phyloP scores from a whole-genome alignment of 768 basidiomycete genomes.

The Tephrocybe sp. region DNA sequence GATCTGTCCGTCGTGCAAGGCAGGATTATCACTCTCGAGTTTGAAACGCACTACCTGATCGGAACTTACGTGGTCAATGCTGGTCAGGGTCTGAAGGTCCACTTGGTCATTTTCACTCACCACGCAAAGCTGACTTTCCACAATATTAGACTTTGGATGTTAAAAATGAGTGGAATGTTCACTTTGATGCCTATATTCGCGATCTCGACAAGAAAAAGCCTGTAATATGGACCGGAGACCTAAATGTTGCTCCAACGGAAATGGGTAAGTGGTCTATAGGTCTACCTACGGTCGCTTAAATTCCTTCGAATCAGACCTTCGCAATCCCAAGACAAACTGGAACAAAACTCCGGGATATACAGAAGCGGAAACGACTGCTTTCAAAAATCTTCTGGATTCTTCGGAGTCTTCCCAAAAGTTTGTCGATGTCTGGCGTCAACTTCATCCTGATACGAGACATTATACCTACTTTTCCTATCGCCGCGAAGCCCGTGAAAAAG shows the following conservation, averaged over 20 bases:
- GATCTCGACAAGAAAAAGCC: constrained; percentile 75
- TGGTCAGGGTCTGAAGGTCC: constrained; percentile 70
- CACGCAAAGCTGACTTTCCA: not conserved
- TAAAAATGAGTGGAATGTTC: constrained; percentile 77
- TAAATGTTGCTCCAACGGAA: constrained; percentile 83
- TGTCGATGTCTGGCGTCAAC: constrained; percentile 76
- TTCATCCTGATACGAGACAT: constrained; percentile 64
- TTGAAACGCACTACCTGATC: constrained; percentile 62
- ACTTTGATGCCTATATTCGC: constrained; percentile 73
- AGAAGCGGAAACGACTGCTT: constrained; percentile 74
- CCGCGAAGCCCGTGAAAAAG: constrained; percentile 76
- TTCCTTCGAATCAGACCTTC: constrained; percentile 46
- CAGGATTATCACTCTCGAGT: constrained; percentile 82
- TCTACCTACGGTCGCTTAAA: not conserved
- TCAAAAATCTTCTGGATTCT: constrained; percentile 62
- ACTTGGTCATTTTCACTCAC: not conserved
- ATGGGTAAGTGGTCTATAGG: constrained; percentile 39
- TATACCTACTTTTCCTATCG: constrained; percentile 87
- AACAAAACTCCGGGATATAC: constrained; percentile 89
- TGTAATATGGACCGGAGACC: constrained; percentile 85
- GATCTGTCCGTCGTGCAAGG: constrained; percentile 64
- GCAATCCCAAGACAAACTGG: constrained; percentile 74
- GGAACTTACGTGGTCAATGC: constrained; percentile 88
- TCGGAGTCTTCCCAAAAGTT: constrained; percentile 45
- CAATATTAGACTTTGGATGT: constrained; percentile 61